Base-by-base conservation (phyloP, 169 alveolate genomes). In the Plasmodium gonderi region DNA sequence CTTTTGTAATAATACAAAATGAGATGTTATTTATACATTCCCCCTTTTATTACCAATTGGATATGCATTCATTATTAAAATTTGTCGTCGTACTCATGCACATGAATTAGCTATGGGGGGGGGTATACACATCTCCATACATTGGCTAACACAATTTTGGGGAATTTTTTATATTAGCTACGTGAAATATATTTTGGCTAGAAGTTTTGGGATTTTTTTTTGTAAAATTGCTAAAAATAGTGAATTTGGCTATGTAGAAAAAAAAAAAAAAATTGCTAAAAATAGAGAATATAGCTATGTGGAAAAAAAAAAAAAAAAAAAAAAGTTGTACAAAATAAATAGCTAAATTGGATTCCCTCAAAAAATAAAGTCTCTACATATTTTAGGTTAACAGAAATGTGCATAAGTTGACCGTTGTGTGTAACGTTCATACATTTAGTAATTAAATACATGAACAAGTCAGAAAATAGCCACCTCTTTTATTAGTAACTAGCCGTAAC, bases 371-470 rank as follows among this genome's bases (percentile, higher is more conserved):
- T 31, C 26, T 1, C 51, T 17, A 31, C 40, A 68, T 40, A 54
- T 77, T 44, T 40, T 45, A n/a, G 8, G 38, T 17, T 11, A 77
- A 42, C 85, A 77, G 6, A 29, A 45, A 17, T 54, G 26, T n/a
- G 42, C 26, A 17, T 77, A 45, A 26, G 60, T 8, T 45, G 33
- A 77, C 49, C 85, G 85, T 20, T 77, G 85, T 77, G n/a, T 23
- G 2, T 54, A 45, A 23, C 33, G 60, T 77, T 47, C 60, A 77
- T 26, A 45, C 44, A 77, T 77, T 44, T 26, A 51, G 3, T 36
- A 40, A 51, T 51, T 31, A 54, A 49, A 79, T 11, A 17, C 42
- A 79, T 79, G 76, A 79, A 79, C 75, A 65, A 51, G 44, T 79
- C 90, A 79, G 75, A 79, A 79, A 31, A 29, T 51, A 26, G 31